Evolutionary conservation across 192 early-diverging fungal genomes (phyloP), one percentile per base, ranked within the genome.

Genomic region (Coemansia sp.): DNA sequence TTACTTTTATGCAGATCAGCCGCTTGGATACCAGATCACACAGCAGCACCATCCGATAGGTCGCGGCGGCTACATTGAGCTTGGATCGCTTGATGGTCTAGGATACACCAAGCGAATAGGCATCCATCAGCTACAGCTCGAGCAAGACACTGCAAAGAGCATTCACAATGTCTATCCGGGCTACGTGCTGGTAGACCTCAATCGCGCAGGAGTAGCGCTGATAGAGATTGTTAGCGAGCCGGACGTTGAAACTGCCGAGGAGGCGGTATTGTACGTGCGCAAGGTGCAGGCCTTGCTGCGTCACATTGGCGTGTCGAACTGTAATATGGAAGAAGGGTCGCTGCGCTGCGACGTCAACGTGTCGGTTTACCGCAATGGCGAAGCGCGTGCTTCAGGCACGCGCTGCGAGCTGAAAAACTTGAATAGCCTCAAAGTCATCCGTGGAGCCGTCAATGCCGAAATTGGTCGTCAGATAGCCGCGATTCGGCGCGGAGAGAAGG

Each of bases 11-110:
- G 85, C 88, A 3, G 95, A 98, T 76, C 79, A 93, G 59, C 93
- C 95, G 12, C 86, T 85, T 47, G 93, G 95, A 16, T 98, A 93
- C 70, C 95, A 98, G 77, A 95, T 98, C 61, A 98, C 95, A 19
- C 95, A 98, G 62, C 86, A 92, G 47, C 82, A 79, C 52, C 83
- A 84, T 38, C 94, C 94, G 10, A 83, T 97, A 62, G 88, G 92
- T 4, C 71, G 74, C 11, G 87, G 88, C 46, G 94, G 94, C 14
- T 67, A 62, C 30, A 53, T 97, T 10, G 61, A 55, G 7, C 45
- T 94, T 9, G 70, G 80, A 0, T 60, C 58, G 16, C 54, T 83
- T 7, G 91, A 92, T 61, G 91, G 88, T 0, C 24, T 88, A 3
- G 64, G 68, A 12, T 64, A 87, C 19, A 43, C 76, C 16, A 66